These are phyloP conservation scores for Sambucus nigra DNA, from an alignment of 129 eudicot species.

Conservation along the genomic window DNA sequence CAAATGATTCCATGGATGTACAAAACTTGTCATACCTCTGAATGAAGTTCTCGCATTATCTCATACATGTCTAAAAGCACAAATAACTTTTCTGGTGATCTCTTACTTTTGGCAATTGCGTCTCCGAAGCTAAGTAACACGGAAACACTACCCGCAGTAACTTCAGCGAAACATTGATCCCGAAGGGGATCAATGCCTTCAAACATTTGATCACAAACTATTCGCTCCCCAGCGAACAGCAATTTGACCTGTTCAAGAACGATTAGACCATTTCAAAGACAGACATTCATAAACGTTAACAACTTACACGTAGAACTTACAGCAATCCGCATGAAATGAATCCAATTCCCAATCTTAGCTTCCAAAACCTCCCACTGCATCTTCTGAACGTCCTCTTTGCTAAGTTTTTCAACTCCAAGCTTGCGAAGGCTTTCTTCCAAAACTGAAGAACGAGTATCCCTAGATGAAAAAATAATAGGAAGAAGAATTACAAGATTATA, in stretches of 20 bases:
- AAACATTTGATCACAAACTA: constrained; percentile 94
- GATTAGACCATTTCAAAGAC: background rate
- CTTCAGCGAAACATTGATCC: constrained; percentile 97
- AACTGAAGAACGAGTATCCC: constrained; percentile 91
- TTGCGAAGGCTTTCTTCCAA: constrained; percentile 88
- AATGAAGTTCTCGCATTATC: constrained; percentile 95
- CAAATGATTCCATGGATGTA: background rate
- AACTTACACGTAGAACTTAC: constrained; percentile 32
- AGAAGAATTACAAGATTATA: background rate
- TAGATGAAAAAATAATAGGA: constrained; percentile 16
- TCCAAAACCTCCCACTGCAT: constrained; percentile 99
- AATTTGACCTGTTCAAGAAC: constrained; percentile 69
- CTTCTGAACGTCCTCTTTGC: constrained; percentile 98
- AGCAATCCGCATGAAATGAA: constrained; percentile 98
- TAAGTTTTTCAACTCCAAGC: constrained; percentile 93
- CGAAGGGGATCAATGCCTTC: constrained; percentile 77
- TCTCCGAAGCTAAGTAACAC: constrained; percentile 96
- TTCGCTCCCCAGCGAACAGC: constrained; percentile 89
- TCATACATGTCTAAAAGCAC: constrained; percentile 98
- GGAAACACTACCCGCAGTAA: constrained; percentile 83
- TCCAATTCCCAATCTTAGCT: constrained; percentile 97
- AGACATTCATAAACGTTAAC: background rate
- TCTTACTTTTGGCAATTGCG: constrained; percentile 96
- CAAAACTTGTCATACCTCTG: constrained; percentile 52
- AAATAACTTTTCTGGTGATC: constrained; percentile 93